A percentile compares a stretch with the other conserved stretches of the same genome.
Conservation (phyloP, 441 rosid genomes). For the Pelargonium myrrhifolium region DNA sequence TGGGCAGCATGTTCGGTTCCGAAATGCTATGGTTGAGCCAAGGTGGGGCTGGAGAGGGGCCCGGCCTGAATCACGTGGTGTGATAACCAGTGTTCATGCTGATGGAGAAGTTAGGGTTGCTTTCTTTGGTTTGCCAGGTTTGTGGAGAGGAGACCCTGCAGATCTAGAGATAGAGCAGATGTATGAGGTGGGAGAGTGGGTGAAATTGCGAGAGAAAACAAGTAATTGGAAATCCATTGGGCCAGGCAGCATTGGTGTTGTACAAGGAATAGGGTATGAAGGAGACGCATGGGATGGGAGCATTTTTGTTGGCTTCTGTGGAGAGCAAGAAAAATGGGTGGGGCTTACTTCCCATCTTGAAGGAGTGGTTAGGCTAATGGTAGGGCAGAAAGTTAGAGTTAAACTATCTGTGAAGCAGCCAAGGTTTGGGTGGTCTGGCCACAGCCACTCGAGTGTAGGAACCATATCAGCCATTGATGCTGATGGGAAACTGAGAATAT, state of each 20-base stretch:
- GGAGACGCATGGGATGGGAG: constrained; percentile 83
- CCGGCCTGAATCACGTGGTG: constrained; percentile 61
- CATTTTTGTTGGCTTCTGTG: constrained; percentile 72
- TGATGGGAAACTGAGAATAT: constrained; percentile 91
- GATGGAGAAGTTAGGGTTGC: constrained; percentile 94
- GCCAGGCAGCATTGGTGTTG: constrained; percentile 78
- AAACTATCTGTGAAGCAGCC: constrained; percentile 83
- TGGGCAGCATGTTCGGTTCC: constrained; percentile 86
- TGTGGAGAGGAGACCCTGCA: constrained; percentile 97
- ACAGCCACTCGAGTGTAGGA: constrained; percentile 67
- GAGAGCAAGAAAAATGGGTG: constrained; percentile 92
- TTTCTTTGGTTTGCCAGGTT: constrained; percentile 65
- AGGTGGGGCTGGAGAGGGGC: constrained; percentile 99
- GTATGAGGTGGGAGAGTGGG: constrained; percentile 98
- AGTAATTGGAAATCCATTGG: constrained; percentile 68
- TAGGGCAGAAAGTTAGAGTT: constrained; percentile 78
- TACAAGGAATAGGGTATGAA: constrained; percentile 82
- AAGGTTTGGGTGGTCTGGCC: constrained; percentile 94
- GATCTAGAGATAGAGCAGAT: constrained; percentile 71
- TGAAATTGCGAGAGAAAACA: constrained; percentile 51
- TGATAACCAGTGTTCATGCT: constrained; percentile 76
- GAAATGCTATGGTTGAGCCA: constrained; percentile 68
- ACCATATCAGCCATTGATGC: constrained; percentile 83
- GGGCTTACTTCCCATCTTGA: constrained; percentile 67
- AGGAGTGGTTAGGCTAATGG: constrained; percentile 48